phyloP scores from a whole-genome alignment of 371 early-diverging fungal species.

The Mucor circinelloides region DNA sequence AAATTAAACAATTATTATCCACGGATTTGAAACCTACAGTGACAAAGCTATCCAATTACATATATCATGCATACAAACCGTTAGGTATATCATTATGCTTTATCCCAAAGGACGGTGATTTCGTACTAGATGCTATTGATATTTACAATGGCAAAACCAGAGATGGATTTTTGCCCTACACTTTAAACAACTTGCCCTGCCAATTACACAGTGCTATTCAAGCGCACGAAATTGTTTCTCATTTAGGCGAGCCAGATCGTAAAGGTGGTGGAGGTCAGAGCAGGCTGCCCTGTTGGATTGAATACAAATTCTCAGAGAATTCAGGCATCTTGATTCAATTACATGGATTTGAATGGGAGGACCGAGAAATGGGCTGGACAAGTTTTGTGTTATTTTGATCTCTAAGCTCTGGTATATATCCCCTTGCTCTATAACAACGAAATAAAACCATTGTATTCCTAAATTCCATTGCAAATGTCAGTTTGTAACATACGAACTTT shows the following conservation, averaged over 20 bases:
- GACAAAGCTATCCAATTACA: constrained; percentile 25
- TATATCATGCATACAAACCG: constrained; percentile 42
- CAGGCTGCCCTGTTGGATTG: constrained; percentile 51
- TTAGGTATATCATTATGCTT: constrained; percentile 50
- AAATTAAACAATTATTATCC: not conserved
- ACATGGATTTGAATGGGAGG: constrained; percentile 56
- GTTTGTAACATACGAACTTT: too few relatives aligned
- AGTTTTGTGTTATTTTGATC: constrained; percentile 22
- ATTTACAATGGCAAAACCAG: constrained; percentile 46
- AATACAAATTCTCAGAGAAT: constrained; percentile 37
- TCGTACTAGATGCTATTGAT: constrained; percentile 41
- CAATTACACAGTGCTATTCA: constrained; percentile 29
- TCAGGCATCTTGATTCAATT: constrained; percentile 45
- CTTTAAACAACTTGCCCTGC: constrained; percentile 24
- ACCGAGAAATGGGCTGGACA: constrained; percentile 55
- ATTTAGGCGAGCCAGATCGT: constrained; percentile 49
- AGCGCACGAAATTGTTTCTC: constrained; percentile 47
- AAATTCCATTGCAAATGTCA: too few relatives aligned
- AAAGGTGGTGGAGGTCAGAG: constrained; percentile 54
- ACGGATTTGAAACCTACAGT: constrained; percentile 16
- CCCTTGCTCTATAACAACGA: too few relatives aligned
- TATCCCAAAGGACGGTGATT: constrained; percentile 1
- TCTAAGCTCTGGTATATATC: too few relatives aligned
- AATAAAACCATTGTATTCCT: too few relatives aligned
- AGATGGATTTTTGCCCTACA: constrained; percentile 40